A percentile compares a stretch with the other conserved stretches of the same genome.
Evolutionary conservation across 257 asterid genomes (phyloP).

Genomic region (Paulownia fortunei): DNA sequence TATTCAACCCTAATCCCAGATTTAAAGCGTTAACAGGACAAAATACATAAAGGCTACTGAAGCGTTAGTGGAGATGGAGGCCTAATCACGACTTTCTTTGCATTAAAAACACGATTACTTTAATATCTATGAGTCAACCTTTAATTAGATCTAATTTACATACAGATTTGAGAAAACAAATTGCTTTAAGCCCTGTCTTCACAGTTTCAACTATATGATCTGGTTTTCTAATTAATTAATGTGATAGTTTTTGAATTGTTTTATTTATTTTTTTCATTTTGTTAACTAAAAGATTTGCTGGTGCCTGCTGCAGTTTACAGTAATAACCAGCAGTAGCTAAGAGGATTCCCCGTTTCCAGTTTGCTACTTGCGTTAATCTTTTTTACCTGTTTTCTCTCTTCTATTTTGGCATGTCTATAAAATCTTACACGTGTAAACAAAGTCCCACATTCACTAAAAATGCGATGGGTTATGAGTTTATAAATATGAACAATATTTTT

Average conservation of each 20-base stretch:
- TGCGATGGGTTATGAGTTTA: too few relatives aligned
- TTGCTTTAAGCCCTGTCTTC: neutral
- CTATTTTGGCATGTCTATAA: neutral
- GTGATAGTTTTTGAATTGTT: neutral
- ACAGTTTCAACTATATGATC: neutral
- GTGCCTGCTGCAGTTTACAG: neutral
- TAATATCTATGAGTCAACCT: constrained; percentile 10
- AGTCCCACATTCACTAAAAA: too few relatives aligned
- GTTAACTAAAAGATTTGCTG: neutral
- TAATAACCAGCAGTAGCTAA: neutral
- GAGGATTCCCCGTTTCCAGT: neutral
- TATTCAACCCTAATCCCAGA: neutral
- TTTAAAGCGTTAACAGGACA: constrained; percentile 25
- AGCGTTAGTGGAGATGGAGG: constrained; percentile 38
- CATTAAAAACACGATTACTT: neutral
- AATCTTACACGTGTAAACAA: too few relatives aligned
- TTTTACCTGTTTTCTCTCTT: neutral
- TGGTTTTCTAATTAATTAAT: neutral
- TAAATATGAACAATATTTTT: too few relatives aligned
- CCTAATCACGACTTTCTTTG: constrained; percentile 2
- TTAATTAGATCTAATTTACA: neutral
- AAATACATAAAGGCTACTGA: neutral
- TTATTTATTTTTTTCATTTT: neutral
- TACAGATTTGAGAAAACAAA: too few relatives aligned
- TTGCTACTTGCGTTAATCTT: neutral